phyloP scores from a whole-genome alignment of 225 moss, liverwort and hornwort species.

The Anthoceros angustus region DNA sequence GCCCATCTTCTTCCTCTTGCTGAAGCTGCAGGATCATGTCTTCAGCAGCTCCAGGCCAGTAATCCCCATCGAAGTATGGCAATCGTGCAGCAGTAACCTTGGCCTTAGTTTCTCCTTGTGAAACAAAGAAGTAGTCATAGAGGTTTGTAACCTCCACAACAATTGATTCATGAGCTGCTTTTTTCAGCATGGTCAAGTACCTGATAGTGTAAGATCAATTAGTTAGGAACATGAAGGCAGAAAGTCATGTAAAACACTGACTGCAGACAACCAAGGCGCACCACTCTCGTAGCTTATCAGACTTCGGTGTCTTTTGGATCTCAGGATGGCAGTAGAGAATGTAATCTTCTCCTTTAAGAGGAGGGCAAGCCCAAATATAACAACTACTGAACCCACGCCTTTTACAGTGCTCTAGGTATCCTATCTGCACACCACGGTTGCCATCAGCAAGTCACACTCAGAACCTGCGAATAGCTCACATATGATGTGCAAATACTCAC shows the following conservation, averaged over 20 bases:
- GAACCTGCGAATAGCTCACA: neutral
- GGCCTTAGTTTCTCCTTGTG: slow-evolving; percentile 75
- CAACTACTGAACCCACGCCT: slow-evolving; percentile 94
- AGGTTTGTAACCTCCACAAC: slow-evolving; percentile 96
- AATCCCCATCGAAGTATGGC: slow-evolving; percentile 97
- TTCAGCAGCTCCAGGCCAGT: slow-evolving; percentile 99
- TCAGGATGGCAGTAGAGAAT: slow-evolving; percentile 97
- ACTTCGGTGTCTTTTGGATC: slow-evolving; percentile 95
- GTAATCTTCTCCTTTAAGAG: slow-evolving; percentile 95
- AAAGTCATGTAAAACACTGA: neutral
- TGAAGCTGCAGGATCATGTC: slow-evolving; percentile 98
- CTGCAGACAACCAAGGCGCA: slow-evolving; percentile 5
- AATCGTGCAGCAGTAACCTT: slow-evolving; percentile 93
- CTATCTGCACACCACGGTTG: slow-evolving; percentile 44
- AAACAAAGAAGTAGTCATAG: slow-evolving; percentile 83
- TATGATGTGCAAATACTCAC: slow-evolving; percentile 24
- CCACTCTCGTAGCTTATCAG: slow-evolving; percentile 99
- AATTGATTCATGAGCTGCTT: slow-evolving; percentile 77
- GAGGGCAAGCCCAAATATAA: slow-evolving; percentile 99
- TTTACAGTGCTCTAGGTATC: slow-evolving; percentile 84
- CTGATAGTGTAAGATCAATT: slow-evolving; percentile 9
- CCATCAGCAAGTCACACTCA: neutral
- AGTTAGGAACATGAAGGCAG: neutral
- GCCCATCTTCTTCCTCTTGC: slow-evolving; percentile 94
- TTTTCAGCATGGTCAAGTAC: slow-evolving; percentile 94